phyloP scores from a whole-genome alignment of 1,139 yeast species.

The Yamadazyma dushanensis region DNA sequence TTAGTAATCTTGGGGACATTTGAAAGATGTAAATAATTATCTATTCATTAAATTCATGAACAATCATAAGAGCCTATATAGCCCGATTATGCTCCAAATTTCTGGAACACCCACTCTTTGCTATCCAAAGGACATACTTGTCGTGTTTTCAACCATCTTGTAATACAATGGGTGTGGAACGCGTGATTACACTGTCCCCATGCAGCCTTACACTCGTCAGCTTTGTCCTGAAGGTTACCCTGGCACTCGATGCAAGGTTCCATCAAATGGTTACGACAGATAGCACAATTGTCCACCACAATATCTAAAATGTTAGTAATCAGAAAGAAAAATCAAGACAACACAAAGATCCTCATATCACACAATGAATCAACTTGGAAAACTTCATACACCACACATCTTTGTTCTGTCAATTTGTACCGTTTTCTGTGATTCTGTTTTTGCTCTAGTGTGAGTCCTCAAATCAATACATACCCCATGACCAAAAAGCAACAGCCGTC shows the following conservation, averaged over 20 bases:
- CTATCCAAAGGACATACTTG: constrained; percentile 97
- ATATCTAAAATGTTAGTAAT: constrained; percentile 51
- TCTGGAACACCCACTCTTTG: constrained; percentile 88
- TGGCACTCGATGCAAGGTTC: constrained; percentile 98
- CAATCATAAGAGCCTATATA: neutral
- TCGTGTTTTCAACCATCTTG: constrained; percentile 95
- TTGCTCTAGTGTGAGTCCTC: neutral
- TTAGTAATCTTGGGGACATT: constrained; percentile 42
- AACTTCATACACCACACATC: too few species aligned
- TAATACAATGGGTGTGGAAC: constrained; percentile 92
- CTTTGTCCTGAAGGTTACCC: constrained; percentile 67
- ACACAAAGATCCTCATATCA: too few species aligned
- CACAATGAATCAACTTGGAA: too few species aligned
- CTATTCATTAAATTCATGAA: constrained; percentile 3
- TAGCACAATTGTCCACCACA: constrained; percentile 95
- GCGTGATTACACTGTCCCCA: constrained; percentile 98
- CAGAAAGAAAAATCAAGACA: neutral
- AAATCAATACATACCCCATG: constrained; percentile 70
- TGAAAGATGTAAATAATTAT: constrained; percentile 17
- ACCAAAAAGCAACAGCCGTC: constrained; percentile 99
- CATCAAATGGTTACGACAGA: constrained; percentile 97
- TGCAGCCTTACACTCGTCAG: constrained; percentile 90
- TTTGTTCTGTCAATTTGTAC: too few species aligned
- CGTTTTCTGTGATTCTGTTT: neutral
- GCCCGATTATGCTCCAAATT: constrained; percentile 51